Conservation (phyloP, 345 rosid species). For the Murraya koenigii region DNA sequence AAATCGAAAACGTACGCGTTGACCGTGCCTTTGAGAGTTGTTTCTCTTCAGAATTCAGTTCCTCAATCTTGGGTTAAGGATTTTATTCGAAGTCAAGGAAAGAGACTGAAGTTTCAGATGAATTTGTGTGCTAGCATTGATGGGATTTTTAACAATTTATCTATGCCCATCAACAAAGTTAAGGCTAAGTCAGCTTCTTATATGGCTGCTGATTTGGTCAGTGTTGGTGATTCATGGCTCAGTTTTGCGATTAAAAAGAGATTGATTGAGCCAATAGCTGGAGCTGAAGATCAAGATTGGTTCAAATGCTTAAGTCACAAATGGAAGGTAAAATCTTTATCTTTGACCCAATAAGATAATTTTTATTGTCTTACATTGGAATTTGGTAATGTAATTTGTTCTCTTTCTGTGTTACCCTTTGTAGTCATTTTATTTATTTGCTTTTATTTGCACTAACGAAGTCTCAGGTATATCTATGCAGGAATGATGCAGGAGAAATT, state of each 20-base stretch:
- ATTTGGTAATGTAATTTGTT: no score
- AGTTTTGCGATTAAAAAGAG: constrained; percentile 51
- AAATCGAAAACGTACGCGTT: constrained; percentile 67
- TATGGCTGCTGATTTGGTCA: constrained; percentile 66
- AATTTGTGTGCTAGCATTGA: constrained; percentile 53
- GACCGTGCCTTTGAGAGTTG: constrained; percentile 64
- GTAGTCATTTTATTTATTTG: neutral
- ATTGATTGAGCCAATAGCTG: constrained; percentile 61
- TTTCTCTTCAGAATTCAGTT: constrained; percentile 70
- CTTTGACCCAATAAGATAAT: no score
- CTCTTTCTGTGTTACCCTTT: no score
- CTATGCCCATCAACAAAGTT: constrained; percentile 28
- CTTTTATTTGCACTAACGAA: constrained; percentile 33
- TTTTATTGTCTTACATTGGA: no score
- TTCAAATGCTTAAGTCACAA: constrained; percentile 55
- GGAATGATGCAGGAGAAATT: constrained; percentile 65
- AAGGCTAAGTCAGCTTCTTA: constrained; percentile 40
- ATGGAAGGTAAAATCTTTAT: constrained; percentile 69
- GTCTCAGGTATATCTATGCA: constrained; percentile 74
- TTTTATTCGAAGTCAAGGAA: constrained; percentile 71
- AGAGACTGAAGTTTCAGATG: constrained; percentile 52
- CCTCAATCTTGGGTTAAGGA: constrained; percentile 97
- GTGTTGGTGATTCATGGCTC: constrained; percentile 87
- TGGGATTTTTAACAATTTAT: constrained; percentile 54
- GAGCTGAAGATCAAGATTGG: constrained; percentile 74